These are phyloP conservation scores for Spatholobus suberectus DNA, from an alignment of 306 rosid genomes.

Conservation along the genomic window DNA sequence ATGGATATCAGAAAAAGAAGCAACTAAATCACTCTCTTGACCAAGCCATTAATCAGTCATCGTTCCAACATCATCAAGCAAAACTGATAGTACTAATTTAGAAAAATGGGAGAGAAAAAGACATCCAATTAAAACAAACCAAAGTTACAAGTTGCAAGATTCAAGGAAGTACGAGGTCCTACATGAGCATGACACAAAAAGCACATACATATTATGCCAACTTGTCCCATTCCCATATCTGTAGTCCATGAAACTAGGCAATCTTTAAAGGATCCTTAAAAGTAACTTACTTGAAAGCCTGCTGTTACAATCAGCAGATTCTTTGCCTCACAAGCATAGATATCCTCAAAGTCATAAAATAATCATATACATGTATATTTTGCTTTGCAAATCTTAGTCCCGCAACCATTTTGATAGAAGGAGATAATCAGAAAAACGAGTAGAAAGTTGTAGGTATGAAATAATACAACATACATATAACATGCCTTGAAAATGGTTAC, in stretches of 20 bases:
- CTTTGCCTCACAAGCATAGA: not conserved
- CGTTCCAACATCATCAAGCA: not conserved
- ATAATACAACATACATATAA: not conserved
- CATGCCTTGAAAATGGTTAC: not conserved
- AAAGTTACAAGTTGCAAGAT: not conserved
- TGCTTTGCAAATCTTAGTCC: not conserved
- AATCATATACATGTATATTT: not conserved
- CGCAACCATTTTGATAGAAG: not conserved
- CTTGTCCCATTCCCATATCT: not conserved
- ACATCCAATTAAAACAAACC: not conserved
- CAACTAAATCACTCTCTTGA: not conserved
- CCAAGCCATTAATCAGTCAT: not conserved
- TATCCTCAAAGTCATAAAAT: not conserved
- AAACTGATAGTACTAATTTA: not conserved
- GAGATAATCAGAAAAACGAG: not conserved
- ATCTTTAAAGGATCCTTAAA: not conserved
- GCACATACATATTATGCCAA: not conserved
- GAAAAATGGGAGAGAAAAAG: not conserved
- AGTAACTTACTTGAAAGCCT: not conserved
- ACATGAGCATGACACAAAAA: not conserved
- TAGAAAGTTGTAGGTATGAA: not conserved
- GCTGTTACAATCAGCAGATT: constrained; percentile 2
- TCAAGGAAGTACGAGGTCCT: not conserved
- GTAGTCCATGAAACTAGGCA: not conserved
- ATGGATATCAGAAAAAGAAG: not conserved